These are phyloP conservation scores for Calonectria naviculata DNA, from an alignment of 2,329 filamentous ascomycete genomes.

Conservation along the genomic window DNA sequence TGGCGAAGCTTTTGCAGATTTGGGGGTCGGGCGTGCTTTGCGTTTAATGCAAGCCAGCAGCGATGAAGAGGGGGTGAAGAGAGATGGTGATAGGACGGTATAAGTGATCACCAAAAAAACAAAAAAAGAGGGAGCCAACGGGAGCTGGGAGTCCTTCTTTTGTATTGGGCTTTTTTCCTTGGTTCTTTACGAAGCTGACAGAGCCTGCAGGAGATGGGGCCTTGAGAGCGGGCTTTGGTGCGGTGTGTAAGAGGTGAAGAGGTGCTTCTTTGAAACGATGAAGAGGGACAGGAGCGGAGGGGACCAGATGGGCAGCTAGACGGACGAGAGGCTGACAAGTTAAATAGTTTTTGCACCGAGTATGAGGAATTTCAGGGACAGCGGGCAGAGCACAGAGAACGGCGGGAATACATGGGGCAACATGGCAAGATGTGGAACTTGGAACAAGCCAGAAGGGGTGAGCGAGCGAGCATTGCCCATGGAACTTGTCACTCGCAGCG, in stretches of 20 bases:
- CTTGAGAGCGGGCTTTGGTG: neutral
- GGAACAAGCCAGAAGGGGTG: constrained; percentile 14
- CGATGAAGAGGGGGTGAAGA: neutral
- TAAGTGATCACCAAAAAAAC: neutral
- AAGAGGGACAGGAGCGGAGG: neutral
- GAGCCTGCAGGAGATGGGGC: neutral
- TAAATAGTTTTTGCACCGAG: constrained; percentile 19
- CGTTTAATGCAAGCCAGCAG: constrained; percentile 2
- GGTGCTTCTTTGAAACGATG: neutral
- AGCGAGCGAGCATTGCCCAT: neutral
- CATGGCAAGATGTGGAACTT: constrained; percentile 6
- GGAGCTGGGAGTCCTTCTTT: neutral
- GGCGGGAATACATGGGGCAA: neutral
- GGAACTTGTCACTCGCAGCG: constrained; percentile 5
- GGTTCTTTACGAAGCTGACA: neutral
- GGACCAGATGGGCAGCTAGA: neutral
- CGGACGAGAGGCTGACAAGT: constrained; percentile 18
- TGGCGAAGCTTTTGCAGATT: constrained; percentile 2
- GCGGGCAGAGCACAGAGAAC: neutral
- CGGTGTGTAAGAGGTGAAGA: neutral
- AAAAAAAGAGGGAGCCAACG: constrained; percentile 3
- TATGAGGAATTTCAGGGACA: constrained; percentile 13
- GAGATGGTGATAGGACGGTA: neutral
- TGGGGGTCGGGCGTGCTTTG: neutral
- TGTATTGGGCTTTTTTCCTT: neutral